Base-by-base conservation (phyloP, 148 eudicot genomes). In the Bassia scoparia region DNA sequence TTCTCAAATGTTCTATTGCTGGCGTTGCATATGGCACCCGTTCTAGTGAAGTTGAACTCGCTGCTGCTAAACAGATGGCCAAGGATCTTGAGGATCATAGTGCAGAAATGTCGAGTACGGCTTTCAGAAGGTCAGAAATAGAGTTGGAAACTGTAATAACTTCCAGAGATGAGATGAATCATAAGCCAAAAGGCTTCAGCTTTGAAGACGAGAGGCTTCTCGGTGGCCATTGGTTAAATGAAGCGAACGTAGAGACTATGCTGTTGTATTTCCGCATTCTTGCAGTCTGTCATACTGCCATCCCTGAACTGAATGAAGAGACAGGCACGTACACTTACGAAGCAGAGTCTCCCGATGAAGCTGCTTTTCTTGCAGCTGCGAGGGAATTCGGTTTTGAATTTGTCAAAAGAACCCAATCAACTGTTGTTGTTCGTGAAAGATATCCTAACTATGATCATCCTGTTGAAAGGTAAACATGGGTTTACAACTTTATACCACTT, bases 261-360 rank as follows among this genome's bases (percentile, higher is more conserved):
- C 76, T 89, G 72, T 74, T 91, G 43, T 95, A 84, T 78, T 91
- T 88, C 30, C 88, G 93, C 53, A 87, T 89, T 70, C 92, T 95
- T 29, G 88, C 98, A 21, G 73, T 95, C 76, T 95, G 98, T 81
- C 98, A 95, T 69, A 89, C 98, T 30, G 98, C 98, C 50, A 87
- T 95, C 69, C 98, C 98, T 0, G 98, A 95, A 80, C 35, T 83
- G 66, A 84, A 91, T 76, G 96, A 91, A 74, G 89, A 88, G 75
- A 87, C 96, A 4, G 91, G 96, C 17, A 56, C 23, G 27, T 80
- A 73, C 38, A 86, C 86, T 58, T 95, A 91, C 79, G 98, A 95
- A 83, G 98, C 96, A 0, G 98, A 95, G 75, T 95, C 98, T 30
- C 98, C 98, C 35, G 98, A 95, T 87, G 98, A 95, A 81, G 89